Base-by-base conservation (phyloP, 768 basidiomycete genomes). In the Termitomyces sp. region DNA sequence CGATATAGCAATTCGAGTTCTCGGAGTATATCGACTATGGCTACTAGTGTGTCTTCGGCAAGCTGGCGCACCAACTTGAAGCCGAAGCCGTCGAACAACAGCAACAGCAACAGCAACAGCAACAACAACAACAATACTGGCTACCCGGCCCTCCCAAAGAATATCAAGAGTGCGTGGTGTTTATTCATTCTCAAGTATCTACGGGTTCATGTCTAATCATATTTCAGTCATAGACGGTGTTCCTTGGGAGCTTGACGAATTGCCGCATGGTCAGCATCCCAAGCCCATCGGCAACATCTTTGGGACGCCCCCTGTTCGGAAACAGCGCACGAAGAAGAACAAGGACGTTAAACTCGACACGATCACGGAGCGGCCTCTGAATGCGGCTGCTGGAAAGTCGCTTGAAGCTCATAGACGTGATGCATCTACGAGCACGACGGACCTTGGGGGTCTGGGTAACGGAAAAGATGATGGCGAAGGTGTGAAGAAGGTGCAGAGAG, bases 401-500 rank as follows among this genome's bases (percentile, higher is more conserved):
- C 70, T 75, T 47, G 75, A 77, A 65, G 74, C 76, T 40, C 71
- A 74, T 60, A 74, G 80, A 51, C 74, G 67, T 62, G 88, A 90
- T 66, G 88, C 87, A 22, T 77, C 83, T 58, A 87, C 85, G 51
- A 90, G 88, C 63, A 88, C 85, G 50, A 86, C 85, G 37, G 89
- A 90, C 65, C 80, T 90, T 14, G 71, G 72, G 46, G 75, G 75
- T 48, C 54, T 58, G 12, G 57, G 60, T 40, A 63, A 60, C 57
- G 69, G 69, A 45, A 76, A 75, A 50, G 81, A 78, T 53, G 77
- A 74, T 21, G 66, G 71, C 54, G 77, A 80, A 34, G 75, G 77
- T 47, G 71, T 72, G 47, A 81, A 90, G 79, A 92, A 88, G 74
- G 87, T 90, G 65, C 86, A 91, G 75, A 93, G 87, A 71, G 89